Evolutionary conservation across 75 land plant genomes (phyloP).

Genomic region (Azolla pinnata): DNA sequence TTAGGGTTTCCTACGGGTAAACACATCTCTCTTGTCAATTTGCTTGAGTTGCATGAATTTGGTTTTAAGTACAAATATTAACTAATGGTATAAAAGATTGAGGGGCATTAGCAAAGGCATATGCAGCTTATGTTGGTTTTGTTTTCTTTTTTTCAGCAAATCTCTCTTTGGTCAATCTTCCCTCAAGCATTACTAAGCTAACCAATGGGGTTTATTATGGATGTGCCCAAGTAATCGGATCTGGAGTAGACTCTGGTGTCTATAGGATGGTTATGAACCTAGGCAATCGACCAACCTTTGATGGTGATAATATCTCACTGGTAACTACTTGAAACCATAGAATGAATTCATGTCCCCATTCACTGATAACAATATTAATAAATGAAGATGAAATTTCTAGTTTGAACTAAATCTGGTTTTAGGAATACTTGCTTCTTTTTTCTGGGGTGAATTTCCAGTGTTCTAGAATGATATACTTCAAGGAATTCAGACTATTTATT

Average conservation of each 20-base stretch:
- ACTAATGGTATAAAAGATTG: no score
- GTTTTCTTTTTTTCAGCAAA: constrained; percentile 16
- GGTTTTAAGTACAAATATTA: no score
- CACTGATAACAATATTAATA: no score
- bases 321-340: constrained; percentile 12
- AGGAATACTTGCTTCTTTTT: background rate
- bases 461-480: no score
- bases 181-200: constrained; percentile 7
- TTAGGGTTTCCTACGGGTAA: constrained; percentile 25
- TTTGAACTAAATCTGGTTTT: no score
- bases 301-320: constrained; percentile 15
- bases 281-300: constrained; percentile 29
- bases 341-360: no score
- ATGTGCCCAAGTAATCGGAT: constrained; percentile 21
- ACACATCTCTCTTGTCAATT: background rate
- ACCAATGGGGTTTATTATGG: constrained; percentile 26
- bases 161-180: constrained; percentile 12
- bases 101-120: background rate
- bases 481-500: no score
- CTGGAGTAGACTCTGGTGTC: constrained; percentile 13
- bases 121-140: background rate
- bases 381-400: no score
- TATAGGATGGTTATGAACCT: constrained; percentile 29
- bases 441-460: no score
- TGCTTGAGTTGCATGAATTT: no score